Percentiles rank a stretch among this genome's conserved stretches.
phyloP scores from a whole-genome alignment of 2,329 filamentous ascomycete species.

The Pseudocercospora fuligena region DNA sequence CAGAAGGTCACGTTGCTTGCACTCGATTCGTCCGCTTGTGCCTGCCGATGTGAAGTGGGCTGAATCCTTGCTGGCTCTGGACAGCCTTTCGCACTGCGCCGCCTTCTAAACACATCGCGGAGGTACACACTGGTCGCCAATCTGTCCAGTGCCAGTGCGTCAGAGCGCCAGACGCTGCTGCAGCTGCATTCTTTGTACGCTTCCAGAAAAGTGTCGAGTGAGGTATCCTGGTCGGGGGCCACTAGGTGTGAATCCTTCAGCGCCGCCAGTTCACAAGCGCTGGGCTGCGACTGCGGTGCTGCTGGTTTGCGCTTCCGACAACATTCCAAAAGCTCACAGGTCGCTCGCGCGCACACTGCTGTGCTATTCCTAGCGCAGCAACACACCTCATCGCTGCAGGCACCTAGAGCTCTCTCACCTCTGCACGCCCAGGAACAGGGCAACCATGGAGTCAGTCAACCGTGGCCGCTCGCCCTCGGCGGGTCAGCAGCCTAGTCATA shows the following conservation, averaged over 20 bases:
- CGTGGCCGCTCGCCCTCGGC: slow-evolving; percentile 34
- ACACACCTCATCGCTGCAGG: slow-evolving; percentile 9
- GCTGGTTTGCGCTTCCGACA: slow-evolving; percentile 3
- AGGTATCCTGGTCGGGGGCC: background rate
- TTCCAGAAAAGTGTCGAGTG: background rate
- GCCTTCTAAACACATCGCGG: background rate
- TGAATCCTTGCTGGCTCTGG: background rate
- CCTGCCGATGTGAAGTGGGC: background rate
- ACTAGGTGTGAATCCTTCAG: slow-evolving; percentile 5
- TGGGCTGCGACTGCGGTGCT: background rate
- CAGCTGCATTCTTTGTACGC: background rate
- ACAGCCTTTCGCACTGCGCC: background rate
- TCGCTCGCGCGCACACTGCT: slow-evolving; percentile 13
- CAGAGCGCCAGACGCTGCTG: background rate
- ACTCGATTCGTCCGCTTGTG: background rate
- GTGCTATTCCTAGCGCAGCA: slow-evolving; percentile 23
- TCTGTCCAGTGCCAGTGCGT: background rate
- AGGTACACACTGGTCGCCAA: background rate
- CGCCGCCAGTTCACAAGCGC: slow-evolving; percentile 1
- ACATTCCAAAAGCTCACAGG: slow-evolving; percentile 1
- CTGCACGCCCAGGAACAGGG: slow-evolving; percentile 11
- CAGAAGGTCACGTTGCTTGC: background rate
- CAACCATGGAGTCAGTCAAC: slow-evolving; percentile 23
- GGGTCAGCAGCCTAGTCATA: slow-evolving; percentile 31
- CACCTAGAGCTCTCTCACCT: background rate